phyloP scores from a whole-genome alignment of 1,284 basidiomycete species.

The Trametes versicolor region DNA sequence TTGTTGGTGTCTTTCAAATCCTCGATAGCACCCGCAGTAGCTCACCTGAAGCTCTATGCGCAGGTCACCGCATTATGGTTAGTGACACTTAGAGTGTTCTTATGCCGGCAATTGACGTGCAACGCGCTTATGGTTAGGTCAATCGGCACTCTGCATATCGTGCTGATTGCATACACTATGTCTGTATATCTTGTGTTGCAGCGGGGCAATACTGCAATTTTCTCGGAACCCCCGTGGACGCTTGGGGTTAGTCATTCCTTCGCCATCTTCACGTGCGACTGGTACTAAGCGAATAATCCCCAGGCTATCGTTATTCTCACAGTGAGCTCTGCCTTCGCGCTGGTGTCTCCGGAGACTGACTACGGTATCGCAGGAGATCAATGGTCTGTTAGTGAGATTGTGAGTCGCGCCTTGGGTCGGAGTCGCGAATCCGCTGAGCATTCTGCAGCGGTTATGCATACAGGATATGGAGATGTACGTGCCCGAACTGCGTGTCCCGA shows the following conservation, averaged over 20 bases:
- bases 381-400: slow-evolving; percentile 20
- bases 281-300: background rate
- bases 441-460: slow-evolving; percentile 27
- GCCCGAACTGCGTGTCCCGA: background rate
- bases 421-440: background rate
- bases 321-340: background rate
- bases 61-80: slow-evolving; percentile 26
- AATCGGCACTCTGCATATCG: slow-evolving; percentile 15
- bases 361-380: slow-evolving; percentile 18
- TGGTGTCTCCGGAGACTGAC: background rate
- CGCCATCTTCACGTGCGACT: background rate
- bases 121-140: background rate
- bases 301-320: slow-evolving; percentile 23
- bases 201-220: slow-evolving; percentile 10
- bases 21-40: background rate
- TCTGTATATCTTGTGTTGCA: slow-evolving; percentile 9
- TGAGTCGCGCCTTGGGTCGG: background rate
- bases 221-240: slow-evolving; percentile 9
- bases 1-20: slow-evolving; percentile 2
- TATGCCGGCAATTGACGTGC: background rate
- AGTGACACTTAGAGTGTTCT: background rate
- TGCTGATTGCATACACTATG: slow-evolving; percentile 2
- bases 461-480: slow-evolving; percentile 29
- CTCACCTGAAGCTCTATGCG: too few relatives aligned
- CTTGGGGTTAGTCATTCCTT: slow-evolving; percentile 16